phyloP scores from a whole-genome alignment of 1,284 basidiomycete genomes.

The Meripilus lineatus region DNA sequence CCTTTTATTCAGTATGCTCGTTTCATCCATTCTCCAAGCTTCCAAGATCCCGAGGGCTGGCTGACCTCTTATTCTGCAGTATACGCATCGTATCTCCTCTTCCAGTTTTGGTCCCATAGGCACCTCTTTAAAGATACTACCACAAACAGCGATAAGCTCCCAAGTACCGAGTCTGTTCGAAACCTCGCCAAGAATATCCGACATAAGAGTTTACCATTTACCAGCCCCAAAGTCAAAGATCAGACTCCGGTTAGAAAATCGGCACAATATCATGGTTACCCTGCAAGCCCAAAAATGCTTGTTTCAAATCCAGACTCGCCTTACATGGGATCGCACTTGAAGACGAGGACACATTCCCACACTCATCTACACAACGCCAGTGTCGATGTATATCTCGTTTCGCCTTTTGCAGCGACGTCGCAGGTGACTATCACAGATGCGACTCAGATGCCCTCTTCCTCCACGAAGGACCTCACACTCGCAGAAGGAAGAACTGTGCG shows the following conservation, averaged over 20 bases:
- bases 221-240: neutral
- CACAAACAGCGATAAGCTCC: conserved; percentile 33
- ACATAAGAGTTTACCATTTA: neutral
- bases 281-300: neutral
- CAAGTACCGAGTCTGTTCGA: conserved; percentile 26
- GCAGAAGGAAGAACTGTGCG: neutral
- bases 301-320: no score
- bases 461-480: neutral
- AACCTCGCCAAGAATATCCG: neutral
- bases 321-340: no score
- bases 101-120: conserved; percentile 86
- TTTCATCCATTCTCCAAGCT: conserved; percentile 7
- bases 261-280: neutral
- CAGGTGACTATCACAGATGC: conserved; percentile 1
- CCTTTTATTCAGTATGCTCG: conserved; percentile 66
- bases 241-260: neutral
- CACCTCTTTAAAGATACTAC: conserved; percentile 58
- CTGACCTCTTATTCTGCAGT: conserved; percentile 33
- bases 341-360: no score
- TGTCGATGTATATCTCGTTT: conserved; percentile 4
- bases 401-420: conserved; percentile 1
- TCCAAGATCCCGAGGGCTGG: no score
- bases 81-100: conserved; percentile 71
- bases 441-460: neutral
- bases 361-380: no score